Evolutionary conservation across 225 moss, liverwort and hornwort species (phyloP).

Genomic region (Ulota crispa): DNA sequence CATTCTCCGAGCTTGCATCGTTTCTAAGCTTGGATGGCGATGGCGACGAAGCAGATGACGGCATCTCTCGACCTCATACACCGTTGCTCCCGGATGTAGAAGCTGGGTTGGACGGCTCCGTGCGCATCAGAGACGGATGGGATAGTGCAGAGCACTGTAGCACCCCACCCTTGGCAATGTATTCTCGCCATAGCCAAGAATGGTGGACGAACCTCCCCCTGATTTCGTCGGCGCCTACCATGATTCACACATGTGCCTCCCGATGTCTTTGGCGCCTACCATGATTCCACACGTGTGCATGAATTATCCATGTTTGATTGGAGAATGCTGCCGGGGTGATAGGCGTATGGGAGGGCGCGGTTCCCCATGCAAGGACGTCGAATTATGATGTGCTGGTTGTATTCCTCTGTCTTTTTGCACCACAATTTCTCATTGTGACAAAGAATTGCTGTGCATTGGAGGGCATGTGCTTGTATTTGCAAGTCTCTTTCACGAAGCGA

Average conservation of each 20-base stretch:
- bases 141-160: not conserved
- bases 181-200: not conserved
- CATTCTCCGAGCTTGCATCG: not conserved
- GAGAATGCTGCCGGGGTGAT: too few relatives aligned
- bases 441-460: not conserved
- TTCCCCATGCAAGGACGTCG: too few relatives aligned
- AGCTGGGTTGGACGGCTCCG: not conserved
- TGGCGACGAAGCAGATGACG: not conserved
- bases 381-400: too few relatives aligned
- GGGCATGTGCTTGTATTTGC: not conserved
- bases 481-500: not conserved
- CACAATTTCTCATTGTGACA: not conserved
- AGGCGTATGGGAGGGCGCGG: too few relatives aligned
- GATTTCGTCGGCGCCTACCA: too few relatives aligned
- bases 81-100: not conserved
- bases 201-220: not conserved
- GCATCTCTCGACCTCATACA: not conserved
- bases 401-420: not conserved
- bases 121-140: not conserved
- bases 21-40: not conserved
- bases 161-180: not conserved
- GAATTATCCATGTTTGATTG: too few relatives aligned
- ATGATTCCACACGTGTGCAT: too few relatives aligned
- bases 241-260: too few relatives aligned
- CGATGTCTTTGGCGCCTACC: too few relatives aligned